Evolutionary conservation across 768 basidiomycete species (phyloP).

Genomic region (Coprinopsis cinerea): DNA sequence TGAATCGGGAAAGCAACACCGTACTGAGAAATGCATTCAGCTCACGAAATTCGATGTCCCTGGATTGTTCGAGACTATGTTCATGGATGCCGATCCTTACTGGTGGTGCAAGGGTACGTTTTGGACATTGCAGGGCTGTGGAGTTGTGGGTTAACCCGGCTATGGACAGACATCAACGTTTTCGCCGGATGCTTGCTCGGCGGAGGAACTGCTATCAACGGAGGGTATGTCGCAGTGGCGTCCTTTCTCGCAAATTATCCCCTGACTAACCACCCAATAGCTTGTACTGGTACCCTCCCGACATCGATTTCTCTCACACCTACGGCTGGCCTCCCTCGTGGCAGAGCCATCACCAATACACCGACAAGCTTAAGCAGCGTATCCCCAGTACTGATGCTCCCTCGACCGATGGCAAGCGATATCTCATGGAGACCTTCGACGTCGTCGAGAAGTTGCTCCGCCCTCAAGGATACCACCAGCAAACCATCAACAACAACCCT

Average conservation of each 20-base stretch:
- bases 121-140: neutral
- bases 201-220: slow-evolving; percentile 60
- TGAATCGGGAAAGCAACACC: neutral
- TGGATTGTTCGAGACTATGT: slow-evolving; percentile 62
- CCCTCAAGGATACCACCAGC: slow-evolving; percentile 42
- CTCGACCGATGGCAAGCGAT: slow-evolving; percentile 53
- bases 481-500: slow-evolving; percentile 51
- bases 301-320: slow-evolving; percentile 42
- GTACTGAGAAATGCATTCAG: slow-evolving; percentile 21
- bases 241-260: neutral
- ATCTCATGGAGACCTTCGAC: slow-evolving; percentile 44
- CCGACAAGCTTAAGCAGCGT: slow-evolving; percentile 40
- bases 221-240: slow-evolving; percentile 38
- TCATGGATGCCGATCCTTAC: slow-evolving; percentile 47
- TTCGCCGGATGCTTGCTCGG: slow-evolving; percentile 63
- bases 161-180: slow-evolving; percentile 41
- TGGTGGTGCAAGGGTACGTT: slow-evolving; percentile 63
- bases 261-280: slow-evolving; percentile 14
- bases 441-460: slow-evolving; percentile 41
- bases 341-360: slow-evolving; percentile 47
- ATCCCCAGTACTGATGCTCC: slow-evolving; percentile 54
- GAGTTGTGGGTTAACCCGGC: neutral
- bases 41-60: slow-evolving; percentile 63
- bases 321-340: slow-evolving; percentile 53
- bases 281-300: slow-evolving; percentile 51